Percentiles rank a stretch among this genome's conserved stretches.
phyloP scores from a whole-genome alignment of 257 asterid species.

The Echium plantagineum region DNA sequence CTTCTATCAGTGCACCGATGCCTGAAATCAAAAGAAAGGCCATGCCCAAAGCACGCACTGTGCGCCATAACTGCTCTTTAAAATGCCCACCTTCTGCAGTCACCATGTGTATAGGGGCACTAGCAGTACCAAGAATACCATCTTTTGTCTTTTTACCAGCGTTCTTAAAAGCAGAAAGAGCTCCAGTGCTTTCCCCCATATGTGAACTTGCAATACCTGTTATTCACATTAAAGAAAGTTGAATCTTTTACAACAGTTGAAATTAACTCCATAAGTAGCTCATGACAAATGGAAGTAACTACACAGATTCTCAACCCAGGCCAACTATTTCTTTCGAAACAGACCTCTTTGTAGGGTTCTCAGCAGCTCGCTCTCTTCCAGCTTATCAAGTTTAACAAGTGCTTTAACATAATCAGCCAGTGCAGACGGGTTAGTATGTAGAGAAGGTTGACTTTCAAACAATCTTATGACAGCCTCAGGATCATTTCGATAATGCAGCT shows the following conservation, averaged over 20 bases:
- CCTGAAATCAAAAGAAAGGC: constrained; percentile 74
- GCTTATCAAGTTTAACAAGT: constrained; percentile 72
- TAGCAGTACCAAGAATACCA: constrained; percentile 72
- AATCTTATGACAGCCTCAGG: constrained; percentile 71
- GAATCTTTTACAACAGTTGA: neutral
- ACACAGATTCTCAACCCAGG: constrained; percentile 1
- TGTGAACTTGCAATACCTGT: constrained; percentile 35
- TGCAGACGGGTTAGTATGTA: constrained; percentile 70
- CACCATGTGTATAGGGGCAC: constrained; percentile 90
- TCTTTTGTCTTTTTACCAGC: constrained; percentile 63
- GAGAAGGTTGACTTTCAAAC: constrained; percentile 69
- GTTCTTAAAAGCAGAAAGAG: constrained; percentile 58
- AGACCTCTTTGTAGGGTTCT: constrained; percentile 73
- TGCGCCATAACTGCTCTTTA: constrained; percentile 89
- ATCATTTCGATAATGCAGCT: constrained; percentile 53
- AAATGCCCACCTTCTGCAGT: constrained; percentile 73
- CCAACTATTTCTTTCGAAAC: constrained; percentile 4
- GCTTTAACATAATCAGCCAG: constrained; percentile 85
- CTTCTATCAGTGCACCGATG: constrained; percentile 78
- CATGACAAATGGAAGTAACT: neutral
- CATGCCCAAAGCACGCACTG: constrained; percentile 73
- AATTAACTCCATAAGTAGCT: neutral
- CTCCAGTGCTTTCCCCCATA: constrained; percentile 44
- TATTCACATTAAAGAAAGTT: constrained; percentile 29
- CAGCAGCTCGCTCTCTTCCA: constrained; percentile 73